Percentiles rank a stretch among this genome's conserved stretches.
phyloP scores from a whole-genome alignment of 331 rosid species.

The Stylosanthes scabra region DNA sequence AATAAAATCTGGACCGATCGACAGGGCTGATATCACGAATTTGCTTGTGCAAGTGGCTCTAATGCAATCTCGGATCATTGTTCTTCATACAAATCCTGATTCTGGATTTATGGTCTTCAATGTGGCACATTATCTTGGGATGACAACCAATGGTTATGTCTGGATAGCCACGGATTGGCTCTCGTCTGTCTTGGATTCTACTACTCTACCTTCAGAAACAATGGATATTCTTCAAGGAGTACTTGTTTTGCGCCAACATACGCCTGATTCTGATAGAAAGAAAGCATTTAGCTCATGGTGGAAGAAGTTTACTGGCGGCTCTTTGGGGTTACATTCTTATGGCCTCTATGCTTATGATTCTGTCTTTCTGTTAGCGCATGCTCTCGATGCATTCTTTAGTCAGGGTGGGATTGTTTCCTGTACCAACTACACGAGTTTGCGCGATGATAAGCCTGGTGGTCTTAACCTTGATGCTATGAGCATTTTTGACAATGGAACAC shows the following conservation, averaged over 20 bases:
- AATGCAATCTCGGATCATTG: constrained; percentile 84
- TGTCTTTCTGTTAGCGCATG: constrained; percentile 80
- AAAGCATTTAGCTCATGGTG: constrained; percentile 72
- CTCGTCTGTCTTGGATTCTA: constrained; percentile 72
- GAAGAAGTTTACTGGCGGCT: constrained; percentile 74
- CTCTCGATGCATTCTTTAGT: constrained; percentile 72
- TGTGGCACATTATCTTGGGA: constrained; percentile 79
- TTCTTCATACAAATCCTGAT: constrained; percentile 80
- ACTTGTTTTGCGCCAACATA: constrained; percentile 81
- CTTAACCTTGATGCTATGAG: constrained; percentile 88
- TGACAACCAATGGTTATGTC: constrained; percentile 82
- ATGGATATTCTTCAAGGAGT: constrained; percentile 76
- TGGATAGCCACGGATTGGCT: constrained; percentile 99
- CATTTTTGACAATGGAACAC: constrained; percentile 76
- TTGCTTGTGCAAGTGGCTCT: constrained; percentile 72
- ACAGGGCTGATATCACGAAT: constrained; percentile 58
- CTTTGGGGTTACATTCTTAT: constrained; percentile 78
- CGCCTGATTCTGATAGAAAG: constrained; percentile 80
- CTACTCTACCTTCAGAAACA: constrained; percentile 50
- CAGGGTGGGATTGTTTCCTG: constrained; percentile 72
- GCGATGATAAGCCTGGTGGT: constrained; percentile 39
- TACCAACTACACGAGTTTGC: constrained; percentile 69
- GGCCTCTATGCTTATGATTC: constrained; percentile 94
- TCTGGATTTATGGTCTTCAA: constrained; percentile 69
- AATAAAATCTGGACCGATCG: constrained; percentile 54